Evolutionary conservation across 2,329 filamentous ascomycete species (phyloP).

Genomic region (Bipolaris sorokiniana): DNA sequence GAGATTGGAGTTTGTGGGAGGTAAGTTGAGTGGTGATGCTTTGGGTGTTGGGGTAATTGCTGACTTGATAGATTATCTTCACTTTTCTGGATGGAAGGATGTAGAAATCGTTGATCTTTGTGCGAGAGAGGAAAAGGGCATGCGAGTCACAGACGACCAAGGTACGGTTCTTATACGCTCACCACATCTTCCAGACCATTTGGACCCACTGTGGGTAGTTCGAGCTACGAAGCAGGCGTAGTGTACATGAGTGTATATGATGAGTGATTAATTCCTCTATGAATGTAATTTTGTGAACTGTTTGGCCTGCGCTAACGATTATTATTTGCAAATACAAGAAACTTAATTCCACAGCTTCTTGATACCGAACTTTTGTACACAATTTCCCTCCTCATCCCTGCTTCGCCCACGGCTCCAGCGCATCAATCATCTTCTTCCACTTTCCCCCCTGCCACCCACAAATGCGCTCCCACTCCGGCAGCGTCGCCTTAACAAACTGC

Average conservation of each 20-base stretch:
- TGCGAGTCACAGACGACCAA: conserved; percentile 31
- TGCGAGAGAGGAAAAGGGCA: conserved; percentile 43
- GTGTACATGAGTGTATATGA: background rate
- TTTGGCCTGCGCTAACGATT: background rate
- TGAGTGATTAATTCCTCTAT: background rate
- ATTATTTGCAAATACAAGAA: background rate
- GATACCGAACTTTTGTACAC: background rate
- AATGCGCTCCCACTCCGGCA: conserved; percentile 60
- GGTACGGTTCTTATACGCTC: conserved; percentile 22
- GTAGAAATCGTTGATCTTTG: conserved; percentile 61
- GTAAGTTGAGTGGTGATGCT: conserved; percentile 9
- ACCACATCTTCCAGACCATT: conserved; percentile 21
- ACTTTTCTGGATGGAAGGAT: conserved; percentile 58
- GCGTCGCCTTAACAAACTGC: conserved; percentile 51
- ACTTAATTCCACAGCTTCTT: too few species aligned
- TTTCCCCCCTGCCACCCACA: conserved; percentile 58
- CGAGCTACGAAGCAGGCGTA: conserved; percentile 25
- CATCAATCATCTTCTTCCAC: conserved; percentile 49
- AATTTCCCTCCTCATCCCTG: background rate
- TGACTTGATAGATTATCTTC: conserved; percentile 51
- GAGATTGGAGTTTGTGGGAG: conserved; percentile 58
- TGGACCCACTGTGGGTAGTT: conserved; percentile 40
- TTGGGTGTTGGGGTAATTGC: background rate
- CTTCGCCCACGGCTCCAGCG: conserved; percentile 1
- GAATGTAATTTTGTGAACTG: background rate